Evolutionary conservation across 2,329 filamentous ascomycete genomes (phyloP), one percentile per base, ranked within the genome.

Genomic region (Aspergillus costaricaensis): DNA sequence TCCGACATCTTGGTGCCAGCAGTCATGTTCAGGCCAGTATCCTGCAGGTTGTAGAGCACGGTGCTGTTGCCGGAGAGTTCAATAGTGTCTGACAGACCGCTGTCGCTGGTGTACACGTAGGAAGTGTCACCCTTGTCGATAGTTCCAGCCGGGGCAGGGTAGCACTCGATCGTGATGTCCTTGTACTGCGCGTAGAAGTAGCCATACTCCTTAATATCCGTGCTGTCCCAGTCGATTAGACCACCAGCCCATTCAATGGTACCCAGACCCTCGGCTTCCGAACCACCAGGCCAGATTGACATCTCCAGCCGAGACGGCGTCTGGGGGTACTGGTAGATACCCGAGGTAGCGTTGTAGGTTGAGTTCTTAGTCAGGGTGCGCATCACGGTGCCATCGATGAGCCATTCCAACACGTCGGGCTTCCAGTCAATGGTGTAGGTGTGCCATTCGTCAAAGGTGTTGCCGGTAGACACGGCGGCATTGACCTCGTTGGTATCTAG

Each of bases 341-440:
- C 53, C 5, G 53, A 43, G 39, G 53, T 55, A 5, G 53, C 41
- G 39, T 55, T 55, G 25, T 44, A 47, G 10, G 53, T 55, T 2
- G 53, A 55, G 53, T 55, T 55, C 25, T 47, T 44, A 17, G 53
- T 55, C 53, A 55, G 39, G 0, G 53, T 55, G 41, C 53, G 53
- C 53, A 55, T 44, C 15, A 32, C n/a, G 9, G 25, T 25, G 9
- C 39, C 53, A 25, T 55, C 53, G 4, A 55, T n/a, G 15, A 19
- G 23, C 53, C 53, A 55, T 32, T 55, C 53, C 39, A 55, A 41
- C 8, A 21, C 17, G 4, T 55, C 53, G 7, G 53, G 53, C 53
- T 43, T 47, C 53, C 53, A 55, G 53, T 55, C 53, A 17, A 55
- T 55, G 9, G 53, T 55, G 39, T 55, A 55, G 9, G 53, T 55